Evolutionary conservation across 805 yeast genomes (phyloP), one percentile per base, ranked within the genome.

Genomic region (Ogataea methylovora): DNA sequence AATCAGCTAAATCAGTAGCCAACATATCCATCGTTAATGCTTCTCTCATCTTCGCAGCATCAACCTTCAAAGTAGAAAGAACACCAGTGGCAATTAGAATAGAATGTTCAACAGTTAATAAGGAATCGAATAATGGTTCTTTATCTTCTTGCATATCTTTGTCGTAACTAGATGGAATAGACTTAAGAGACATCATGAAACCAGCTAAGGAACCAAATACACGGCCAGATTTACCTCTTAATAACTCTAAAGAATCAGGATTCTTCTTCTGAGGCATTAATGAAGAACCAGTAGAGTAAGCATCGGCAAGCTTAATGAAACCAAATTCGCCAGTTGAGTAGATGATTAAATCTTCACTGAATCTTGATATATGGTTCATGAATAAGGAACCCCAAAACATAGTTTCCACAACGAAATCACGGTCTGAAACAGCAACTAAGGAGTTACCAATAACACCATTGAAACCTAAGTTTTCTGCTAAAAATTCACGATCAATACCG

Each of bases 191-290:
- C 96, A 92, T 92, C 73, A 92, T 71, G 67, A 92, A 92, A 1
- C 99, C 99, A 18, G 95, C 77, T 40, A 92, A 67, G 19, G 88
- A 79, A 57, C 99, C 99, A 52, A 92, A 88, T 5, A 86, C 95
- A 60, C 99, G 80, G 35, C 99, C 99, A 9, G 94, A 79, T 64
- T 92, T 92, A 39, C 99, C 99, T 61, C 99, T 76, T 54, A 94
- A 71, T 42, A 92, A 71, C 65, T 92, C 99, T 46, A 92, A 69
- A 20, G 95, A 84, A 60, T 92, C 99, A 3, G 98, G 96, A 65
- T 92, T 92, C 63, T 92, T 92, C 78, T 92, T 92, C 63, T 92
- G 98, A 17, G 99, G 99, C 99, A 92, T 92, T 55, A 92, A 71
- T 19, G 96, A 86, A 6, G 97, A 86, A 11, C 99, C 99, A 8